A percentile compares a stretch with the other conserved stretches of the same genome.
phyloP scores from a whole-genome alignment of 768 basidiomycete genomes.

The Omphalotus guepiniiformis region DNA sequence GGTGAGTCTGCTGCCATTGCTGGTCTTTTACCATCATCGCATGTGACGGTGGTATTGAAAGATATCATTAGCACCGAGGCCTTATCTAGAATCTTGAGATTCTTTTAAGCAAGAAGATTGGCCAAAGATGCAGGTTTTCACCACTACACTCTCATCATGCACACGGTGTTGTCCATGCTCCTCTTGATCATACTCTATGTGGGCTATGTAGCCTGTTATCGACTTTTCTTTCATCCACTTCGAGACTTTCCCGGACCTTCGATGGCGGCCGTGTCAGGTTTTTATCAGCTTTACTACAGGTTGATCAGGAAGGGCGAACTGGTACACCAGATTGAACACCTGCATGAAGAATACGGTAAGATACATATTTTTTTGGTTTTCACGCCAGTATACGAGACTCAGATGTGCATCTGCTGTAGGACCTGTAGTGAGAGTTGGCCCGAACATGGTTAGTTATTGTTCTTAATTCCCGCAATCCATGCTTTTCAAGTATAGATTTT shows the following conservation, averaged over 20 bases:
- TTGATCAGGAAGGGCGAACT: background rate
- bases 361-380: background rate
- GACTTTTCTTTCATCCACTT: background rate
- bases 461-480: background rate
- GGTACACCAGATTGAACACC: background rate
- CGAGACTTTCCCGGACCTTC: background rate
- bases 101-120: too few species aligned
- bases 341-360: background rate
- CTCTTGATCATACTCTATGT: background rate
- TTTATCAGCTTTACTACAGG: background rate
- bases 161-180: background rate
- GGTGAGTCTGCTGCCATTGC: too few species aligned
- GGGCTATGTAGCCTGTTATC: background rate
- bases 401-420: slow-evolving; percentile 12
- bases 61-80: too few species aligned
- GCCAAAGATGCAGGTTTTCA: too few species aligned
- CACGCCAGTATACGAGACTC: too few species aligned
- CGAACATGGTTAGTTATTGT: slow-evolving; percentile 16
- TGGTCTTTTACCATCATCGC: too few species aligned
- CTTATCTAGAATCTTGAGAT: too few species aligned
- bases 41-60: too few species aligned
- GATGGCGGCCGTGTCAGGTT: background rate
- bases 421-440: slow-evolving; percentile 19
- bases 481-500: background rate
- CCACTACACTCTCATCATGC: too few species aligned